Conservation (phyloP, 2,329 filamentous ascomycete genomes). For the Hyphodiscus sp. region DNA sequence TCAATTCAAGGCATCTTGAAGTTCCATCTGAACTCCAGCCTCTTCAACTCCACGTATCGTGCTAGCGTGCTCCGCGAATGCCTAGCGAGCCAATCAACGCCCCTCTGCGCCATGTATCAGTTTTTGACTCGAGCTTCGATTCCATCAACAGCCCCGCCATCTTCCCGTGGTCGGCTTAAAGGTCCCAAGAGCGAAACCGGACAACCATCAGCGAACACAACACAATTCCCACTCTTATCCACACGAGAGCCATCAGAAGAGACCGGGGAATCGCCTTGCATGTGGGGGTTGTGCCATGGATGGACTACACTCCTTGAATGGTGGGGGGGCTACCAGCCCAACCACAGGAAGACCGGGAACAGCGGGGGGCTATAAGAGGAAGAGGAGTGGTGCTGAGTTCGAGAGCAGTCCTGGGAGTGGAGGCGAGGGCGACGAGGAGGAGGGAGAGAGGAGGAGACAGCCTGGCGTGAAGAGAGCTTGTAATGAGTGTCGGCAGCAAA, state of each 20-base stretch:
- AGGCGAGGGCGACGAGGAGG: constrained; percentile 45
- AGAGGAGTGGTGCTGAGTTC: constrained; percentile 46
- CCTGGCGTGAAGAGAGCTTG: constrained; percentile 72
- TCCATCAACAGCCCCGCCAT: not conserved
- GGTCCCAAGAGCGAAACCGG: constrained; percentile 22
- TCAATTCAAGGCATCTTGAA: not conserved
- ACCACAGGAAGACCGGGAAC: constrained; percentile 25
- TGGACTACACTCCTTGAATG: constrained; percentile 19
- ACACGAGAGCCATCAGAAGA: not conserved
- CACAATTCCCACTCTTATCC: constrained; percentile 10
- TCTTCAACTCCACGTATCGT: not conserved
- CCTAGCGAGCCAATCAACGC: not conserved
- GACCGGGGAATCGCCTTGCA: constrained; percentile 6
- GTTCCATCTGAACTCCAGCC: not conserved
- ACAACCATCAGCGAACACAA: constrained; percentile 17
- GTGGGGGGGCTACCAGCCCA: constrained; percentile 25
- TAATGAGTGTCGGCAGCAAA: constrained; percentile 81
- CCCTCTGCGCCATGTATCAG: not conserved
- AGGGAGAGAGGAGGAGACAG: constrained; percentile 55
- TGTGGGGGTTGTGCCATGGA: constrained; percentile 18
- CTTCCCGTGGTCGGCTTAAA: constrained; percentile 18
- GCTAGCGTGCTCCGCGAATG: not conserved
- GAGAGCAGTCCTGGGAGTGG: constrained; percentile 56
- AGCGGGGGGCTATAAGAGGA: constrained; percentile 43
- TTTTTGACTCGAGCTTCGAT: not conserved